These are phyloP conservation scores for Botryotinia calthae DNA, from an alignment of 2,329 filamentous ascomycete genomes.

Conservation along the genomic window DNA sequence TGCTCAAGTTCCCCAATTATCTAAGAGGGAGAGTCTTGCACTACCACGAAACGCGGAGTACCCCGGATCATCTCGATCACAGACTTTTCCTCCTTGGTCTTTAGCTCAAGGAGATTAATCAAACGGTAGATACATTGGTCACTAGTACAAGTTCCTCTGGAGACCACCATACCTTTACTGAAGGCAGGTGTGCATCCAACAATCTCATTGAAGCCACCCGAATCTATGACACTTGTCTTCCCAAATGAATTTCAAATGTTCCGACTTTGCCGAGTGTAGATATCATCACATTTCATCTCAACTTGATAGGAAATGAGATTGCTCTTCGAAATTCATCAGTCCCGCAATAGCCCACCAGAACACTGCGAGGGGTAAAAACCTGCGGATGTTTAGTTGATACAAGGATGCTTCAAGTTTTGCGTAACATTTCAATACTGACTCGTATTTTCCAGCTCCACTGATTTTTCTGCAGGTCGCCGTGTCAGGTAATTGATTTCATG, in stretches of 20 bases:
- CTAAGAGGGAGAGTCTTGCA: neutral
- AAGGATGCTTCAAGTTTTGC: conserved; percentile 1
- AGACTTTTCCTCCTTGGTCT: neutral
- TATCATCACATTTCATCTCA: neutral
- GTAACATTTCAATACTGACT: neutral
- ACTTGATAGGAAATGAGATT: neutral
- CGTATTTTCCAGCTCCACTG: conserved; percentile 1
- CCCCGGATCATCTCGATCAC: neutral
- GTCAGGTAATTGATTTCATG: conserved; percentile 1
- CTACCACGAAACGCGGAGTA: neutral
- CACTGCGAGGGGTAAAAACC: neutral
- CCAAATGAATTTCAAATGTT: neutral
- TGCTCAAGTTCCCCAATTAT: neutral
- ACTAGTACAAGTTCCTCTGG: neutral
- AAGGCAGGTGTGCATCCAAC: neutral
- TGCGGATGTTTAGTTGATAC: neutral
- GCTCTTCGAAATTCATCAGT: neutral
- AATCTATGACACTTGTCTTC: neutral
- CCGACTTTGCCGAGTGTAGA: neutral
- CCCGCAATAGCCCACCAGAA: neutral
- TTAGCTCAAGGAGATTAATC: neutral
- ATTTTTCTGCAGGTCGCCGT: conserved; percentile 3
- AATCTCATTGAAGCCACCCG: neutral
- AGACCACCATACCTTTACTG: neutral
- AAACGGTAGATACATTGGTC: neutral